A percentile compares a stretch with the other conserved stretches of the same genome.
These are phyloP conservation scores for Sporothrix euskadiensis DNA, from an alignment of 2,329 filamentous ascomycete genomes.

Conservation along the genomic window DNA sequence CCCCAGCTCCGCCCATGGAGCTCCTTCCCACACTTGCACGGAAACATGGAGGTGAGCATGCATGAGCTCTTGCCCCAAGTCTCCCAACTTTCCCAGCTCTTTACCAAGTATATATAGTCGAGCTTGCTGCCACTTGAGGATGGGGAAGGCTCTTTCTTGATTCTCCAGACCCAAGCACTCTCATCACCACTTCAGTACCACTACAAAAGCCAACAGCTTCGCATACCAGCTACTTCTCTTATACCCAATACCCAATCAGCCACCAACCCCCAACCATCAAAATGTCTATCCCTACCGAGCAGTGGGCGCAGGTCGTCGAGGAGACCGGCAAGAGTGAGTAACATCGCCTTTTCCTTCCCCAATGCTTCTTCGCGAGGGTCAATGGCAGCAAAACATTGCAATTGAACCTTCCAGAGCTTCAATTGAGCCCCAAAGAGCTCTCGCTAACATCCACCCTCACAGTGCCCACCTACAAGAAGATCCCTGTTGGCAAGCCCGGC, in stretches of 20 bases:
- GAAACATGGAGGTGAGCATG: conserved; percentile 15
- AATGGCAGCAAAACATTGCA: background rate
- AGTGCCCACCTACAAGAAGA: conserved; percentile 67
- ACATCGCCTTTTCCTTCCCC: background rate
- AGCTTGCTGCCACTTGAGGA: conserved; percentile 6
- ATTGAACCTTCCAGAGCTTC: background rate
- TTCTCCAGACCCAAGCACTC: conserved; percentile 17
- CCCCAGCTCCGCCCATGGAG: conserved; percentile 14
- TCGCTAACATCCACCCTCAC: conserved; percentile 18
- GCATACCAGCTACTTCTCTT: background rate
- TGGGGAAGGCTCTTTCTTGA: background rate
- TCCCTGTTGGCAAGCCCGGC: conserved; percentile 70
- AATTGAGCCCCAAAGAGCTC: conserved; percentile 19
- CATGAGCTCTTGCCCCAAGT: background rate
- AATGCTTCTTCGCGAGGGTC: background rate
- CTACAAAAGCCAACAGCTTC: conserved; percentile 10
- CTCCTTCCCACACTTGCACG: conserved; percentile 6
- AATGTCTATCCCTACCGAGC: conserved; percentile 70
- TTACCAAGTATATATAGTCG: conserved; percentile 27
- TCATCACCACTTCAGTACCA: background rate
- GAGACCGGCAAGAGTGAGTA: conserved; percentile 69
- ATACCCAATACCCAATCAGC: conserved; percentile 8
- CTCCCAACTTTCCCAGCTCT: no score
- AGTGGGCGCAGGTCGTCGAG: conserved; percentile 91
- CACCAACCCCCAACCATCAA: conserved; percentile 22